A percentile compares a stretch with the other conserved stretches of the same genome.
These are phyloP conservation scores for Hypomyces perniciosus DNA, from an alignment of 2,329 filamentous ascomycete genomes.

Conservation along the genomic window DNA sequence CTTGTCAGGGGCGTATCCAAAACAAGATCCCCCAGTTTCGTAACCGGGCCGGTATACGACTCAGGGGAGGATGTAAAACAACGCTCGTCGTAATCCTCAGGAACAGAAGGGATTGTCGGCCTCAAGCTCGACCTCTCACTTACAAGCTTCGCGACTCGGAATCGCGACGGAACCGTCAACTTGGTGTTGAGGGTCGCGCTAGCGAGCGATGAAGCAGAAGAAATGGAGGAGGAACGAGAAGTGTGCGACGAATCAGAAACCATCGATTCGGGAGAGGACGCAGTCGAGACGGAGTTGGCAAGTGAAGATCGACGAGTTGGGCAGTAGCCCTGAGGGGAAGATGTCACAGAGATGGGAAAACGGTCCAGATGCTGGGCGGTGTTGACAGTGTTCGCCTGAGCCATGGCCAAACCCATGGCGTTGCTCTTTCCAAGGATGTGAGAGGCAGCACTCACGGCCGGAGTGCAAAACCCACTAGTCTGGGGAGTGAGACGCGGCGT, in stretches of 20 bases:
- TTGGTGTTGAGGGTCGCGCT: constrained; percentile 50
- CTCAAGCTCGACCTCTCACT: constrained; percentile 50
- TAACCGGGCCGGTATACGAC: constrained; percentile 47
- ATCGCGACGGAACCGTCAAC: constrained; percentile 56
- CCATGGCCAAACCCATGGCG: constrained; percentile 58
- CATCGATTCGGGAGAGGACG: constrained; percentile 63
- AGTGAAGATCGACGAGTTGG: constrained; percentile 55
- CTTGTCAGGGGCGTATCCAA: constrained; percentile 42
- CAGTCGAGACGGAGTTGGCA: constrained; percentile 56
- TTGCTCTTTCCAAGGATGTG: constrained; percentile 43
- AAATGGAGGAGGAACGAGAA: constrained; percentile 60
- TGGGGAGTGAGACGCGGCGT: constrained; percentile 55
- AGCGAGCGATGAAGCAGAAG: constrained; percentile 54
- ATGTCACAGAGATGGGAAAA: constrained; percentile 41
- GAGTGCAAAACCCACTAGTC: constrained; percentile 50
- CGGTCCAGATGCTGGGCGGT: constrained; percentile 47
- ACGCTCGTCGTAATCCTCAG: constrained; percentile 49
- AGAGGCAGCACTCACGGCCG: constrained; percentile 51
- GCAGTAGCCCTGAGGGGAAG: constrained; percentile 47
- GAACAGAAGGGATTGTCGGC: constrained; percentile 50
- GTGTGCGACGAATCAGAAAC: constrained; percentile 56
- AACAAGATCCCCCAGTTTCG: constrained; percentile 45
- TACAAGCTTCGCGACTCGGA: constrained; percentile 53
- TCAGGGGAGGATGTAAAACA: constrained; percentile 51
- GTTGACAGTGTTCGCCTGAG: constrained; percentile 43